These are phyloP conservation scores for Gossypium raimondii DNA, from an alignment of 345 rosid genomes.

Conservation along the genomic window DNA sequence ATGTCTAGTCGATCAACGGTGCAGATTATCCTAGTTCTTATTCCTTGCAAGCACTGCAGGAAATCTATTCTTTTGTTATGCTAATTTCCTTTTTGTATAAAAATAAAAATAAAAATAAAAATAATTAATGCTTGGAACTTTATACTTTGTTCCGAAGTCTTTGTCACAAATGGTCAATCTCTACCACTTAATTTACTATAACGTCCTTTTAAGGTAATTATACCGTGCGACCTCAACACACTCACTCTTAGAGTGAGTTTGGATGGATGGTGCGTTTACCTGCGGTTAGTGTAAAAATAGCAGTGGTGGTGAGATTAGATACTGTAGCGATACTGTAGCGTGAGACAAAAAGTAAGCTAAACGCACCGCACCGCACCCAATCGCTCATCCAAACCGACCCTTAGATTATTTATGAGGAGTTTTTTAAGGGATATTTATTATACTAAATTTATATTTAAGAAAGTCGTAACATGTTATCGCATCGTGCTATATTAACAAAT, in stretches of 20 bases:
- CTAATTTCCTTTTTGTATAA: not conserved
- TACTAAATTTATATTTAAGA: no score
- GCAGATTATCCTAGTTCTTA: not conserved
- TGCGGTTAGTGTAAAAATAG: no score
- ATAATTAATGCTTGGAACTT: not conserved
- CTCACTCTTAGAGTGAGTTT: not conserved
- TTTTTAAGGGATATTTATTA: no score
- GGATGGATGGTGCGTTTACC: no score
- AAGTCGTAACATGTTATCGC: no score
- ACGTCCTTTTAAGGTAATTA: not conserved
- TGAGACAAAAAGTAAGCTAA: no score
- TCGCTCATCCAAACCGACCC: no score
- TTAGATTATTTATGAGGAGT: no score
- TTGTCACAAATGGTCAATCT: not conserved
- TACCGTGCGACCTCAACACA: not conserved
- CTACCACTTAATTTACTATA: not conserved
- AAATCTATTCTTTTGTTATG: not conserved
- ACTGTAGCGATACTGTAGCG: no score
- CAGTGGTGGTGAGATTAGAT: no score
- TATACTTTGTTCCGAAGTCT: constrained; percentile 8
- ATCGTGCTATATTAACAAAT: no score
- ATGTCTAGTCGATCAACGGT: not conserved
- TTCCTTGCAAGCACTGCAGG: not conserved
- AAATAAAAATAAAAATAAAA: not conserved
- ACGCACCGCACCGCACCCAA: no score